Evolutionary conservation across 1,139 yeast genomes (phyloP), one percentile per base, ranked within the genome.

Genomic region (Geotrichum citri-aurantii): DNA sequence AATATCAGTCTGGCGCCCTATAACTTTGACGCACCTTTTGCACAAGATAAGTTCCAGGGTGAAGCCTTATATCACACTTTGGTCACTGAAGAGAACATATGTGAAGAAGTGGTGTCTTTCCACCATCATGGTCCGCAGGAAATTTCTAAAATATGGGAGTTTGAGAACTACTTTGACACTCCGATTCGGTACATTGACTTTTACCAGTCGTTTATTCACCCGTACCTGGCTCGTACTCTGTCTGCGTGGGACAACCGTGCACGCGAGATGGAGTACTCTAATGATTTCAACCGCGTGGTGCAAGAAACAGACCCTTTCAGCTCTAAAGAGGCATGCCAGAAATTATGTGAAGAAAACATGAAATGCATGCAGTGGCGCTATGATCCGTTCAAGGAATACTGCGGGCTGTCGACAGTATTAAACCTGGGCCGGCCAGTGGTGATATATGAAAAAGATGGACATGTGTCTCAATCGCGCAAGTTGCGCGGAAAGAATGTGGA

Each of bases 91-190:
- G 64, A 65, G 19, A 64, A 61, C 33, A 65, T 73, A 71, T 75
- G 77, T 56, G 58, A 62, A 23, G 73, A 72, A 7, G 63, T 75
- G 14, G 56, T 65, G 14, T 61, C 73, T 1, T 71, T 71, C 66
- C 77, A 74, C 57, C 76, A 73, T 54, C 56, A 70, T 23, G 56
- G 61, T 11, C 65, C 74, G 10, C 69, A 65, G 52, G 75, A 73
- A 33, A 65, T 71, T 44, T 74, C 72, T 61, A 55, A 64, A 17
- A 60, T 74, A 48, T 73, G 69, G 69, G 74, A 72, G 60, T 73
- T 72, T 62, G 75, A 73, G 55, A 64, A 68, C 31, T 57, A 66
- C 26, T 59, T 66, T 50, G 64, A 65, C 14, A 66, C 69, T 3
- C 60, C 66, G 21, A 66, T 73, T 52, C 66, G 68, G 2, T 70